These are phyloP conservation scores for Ophiorrhiza pumila DNA, from an alignment of 257 asterid species.

Conservation along the genomic window DNA sequence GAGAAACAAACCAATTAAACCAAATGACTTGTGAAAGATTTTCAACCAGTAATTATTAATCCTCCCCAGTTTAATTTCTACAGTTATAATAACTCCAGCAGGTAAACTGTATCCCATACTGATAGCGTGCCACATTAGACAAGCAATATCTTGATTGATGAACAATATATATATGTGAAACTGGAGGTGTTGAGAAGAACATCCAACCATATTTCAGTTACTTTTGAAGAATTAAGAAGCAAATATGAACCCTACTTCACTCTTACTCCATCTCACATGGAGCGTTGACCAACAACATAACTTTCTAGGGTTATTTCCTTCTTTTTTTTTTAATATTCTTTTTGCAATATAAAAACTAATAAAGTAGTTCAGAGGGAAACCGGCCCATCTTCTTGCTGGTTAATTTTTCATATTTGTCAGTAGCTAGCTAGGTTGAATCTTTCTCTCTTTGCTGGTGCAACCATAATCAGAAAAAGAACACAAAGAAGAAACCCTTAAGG, in stretches of 20 bases:
- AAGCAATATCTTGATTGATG: conserved; percentile 2
- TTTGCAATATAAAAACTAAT: not conserved
- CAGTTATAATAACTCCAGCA: not conserved
- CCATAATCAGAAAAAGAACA: not conserved
- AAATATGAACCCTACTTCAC: conserved; percentile 25
- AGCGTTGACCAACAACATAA: conserved; percentile 23
- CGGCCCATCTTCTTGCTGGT: not conserved
- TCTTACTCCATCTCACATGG: conserved; percentile 33
- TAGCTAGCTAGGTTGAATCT: not conserved
- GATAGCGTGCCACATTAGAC: conserved; percentile 10
- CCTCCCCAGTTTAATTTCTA: not conserved
- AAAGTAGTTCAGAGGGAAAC: not conserved
- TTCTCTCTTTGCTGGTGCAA: not conserved
- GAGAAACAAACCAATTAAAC: not conserved
- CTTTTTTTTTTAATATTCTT: not conserved
- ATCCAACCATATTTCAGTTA: conserved; percentile 9
- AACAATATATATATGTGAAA: not conserved
- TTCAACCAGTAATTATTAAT: not conserved
- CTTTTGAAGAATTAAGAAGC: conserved; percentile 17
- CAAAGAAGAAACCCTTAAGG: not conserved
- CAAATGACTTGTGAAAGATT: not conserved
- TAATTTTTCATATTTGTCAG: not conserved
- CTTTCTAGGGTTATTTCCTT: not conserved
- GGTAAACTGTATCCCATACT: not conserved
- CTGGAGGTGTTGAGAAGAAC: conserved; percentile 7